A percentile compares a stretch with the other conserved stretches of the same genome.
Conservation (phyloP, 441 rosid species). For the Capsella rubella region DNA sequence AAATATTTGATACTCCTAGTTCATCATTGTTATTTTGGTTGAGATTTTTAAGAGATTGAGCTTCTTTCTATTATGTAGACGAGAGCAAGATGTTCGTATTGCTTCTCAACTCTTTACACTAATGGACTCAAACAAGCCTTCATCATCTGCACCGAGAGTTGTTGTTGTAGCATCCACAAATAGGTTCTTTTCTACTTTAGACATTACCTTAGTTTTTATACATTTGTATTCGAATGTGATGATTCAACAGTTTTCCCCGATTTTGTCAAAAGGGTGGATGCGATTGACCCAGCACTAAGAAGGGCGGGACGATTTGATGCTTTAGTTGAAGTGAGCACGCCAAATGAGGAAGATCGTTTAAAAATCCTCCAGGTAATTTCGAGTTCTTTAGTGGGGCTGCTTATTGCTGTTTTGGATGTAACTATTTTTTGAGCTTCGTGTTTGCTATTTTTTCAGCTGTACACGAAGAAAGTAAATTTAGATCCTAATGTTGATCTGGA, state of each 20-base stretch:
- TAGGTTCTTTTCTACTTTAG: constrained; percentile 56
- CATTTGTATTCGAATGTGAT: constrained; percentile 6
- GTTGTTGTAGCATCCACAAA: constrained; percentile 93
- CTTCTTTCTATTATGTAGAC: constrained; percentile 58
- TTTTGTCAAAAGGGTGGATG: constrained; percentile 62
- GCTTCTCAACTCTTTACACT: constrained; percentile 76
- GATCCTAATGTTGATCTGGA: constrained; percentile 61
- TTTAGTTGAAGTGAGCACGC: constrained; percentile 86
- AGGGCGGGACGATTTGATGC: constrained; percentile 86
- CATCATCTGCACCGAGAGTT: constrained; percentile 58
- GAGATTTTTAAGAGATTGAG: not conserved
- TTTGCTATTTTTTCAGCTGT: constrained; percentile 59
- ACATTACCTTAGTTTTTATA: not conserved
- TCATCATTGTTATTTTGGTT: not conserved
- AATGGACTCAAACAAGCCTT: constrained; percentile 78
- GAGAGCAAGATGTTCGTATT: constrained; percentile 83
- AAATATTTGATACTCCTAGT: constrained; percentile 2
- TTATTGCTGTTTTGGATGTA: not conserved
- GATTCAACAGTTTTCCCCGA: not conserved
- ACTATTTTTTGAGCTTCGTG: not conserved
- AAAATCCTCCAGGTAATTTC: constrained; percentile 75
- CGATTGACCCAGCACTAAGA: constrained; percentile 81
- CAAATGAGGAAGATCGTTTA: constrained; percentile 78
- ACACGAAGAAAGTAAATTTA: constrained; percentile 73
- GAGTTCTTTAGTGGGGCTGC: not conserved